phyloP scores from a whole-genome alignment of 352 stramenopile genomes.

The Globisporangium echinulatum region DNA sequence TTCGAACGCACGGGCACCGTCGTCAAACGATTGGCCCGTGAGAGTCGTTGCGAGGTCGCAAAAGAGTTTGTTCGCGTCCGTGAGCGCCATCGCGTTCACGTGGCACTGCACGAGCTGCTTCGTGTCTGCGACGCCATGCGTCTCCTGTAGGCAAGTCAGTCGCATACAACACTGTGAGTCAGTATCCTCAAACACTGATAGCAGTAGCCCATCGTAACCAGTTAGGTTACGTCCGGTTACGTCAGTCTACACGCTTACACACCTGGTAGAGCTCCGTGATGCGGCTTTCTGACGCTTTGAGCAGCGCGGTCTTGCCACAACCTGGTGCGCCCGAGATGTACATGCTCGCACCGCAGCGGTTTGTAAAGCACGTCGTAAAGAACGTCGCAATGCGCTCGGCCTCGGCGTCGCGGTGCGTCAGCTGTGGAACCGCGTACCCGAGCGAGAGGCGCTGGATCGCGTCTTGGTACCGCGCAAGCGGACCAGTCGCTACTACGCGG shows the following conservation, averaged over 20 bases:
- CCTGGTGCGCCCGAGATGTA: slow-evolving; percentile 78
- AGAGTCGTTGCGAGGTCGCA: slow-evolving; percentile 49
- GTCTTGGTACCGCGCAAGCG: slow-evolving; percentile 18
- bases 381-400: slow-evolving; percentile 44
- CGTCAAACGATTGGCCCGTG: slow-evolving; percentile 35
- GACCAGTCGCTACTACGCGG: background rate
- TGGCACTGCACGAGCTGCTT: slow-evolving; percentile 46
- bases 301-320: slow-evolving; percentile 70
- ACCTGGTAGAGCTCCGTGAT: slow-evolving; percentile 54
- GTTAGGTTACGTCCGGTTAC: no score
- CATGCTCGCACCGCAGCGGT: slow-evolving; percentile 46
- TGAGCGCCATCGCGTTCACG: slow-evolving; percentile 71
- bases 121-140: slow-evolving; percentile 14
- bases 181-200: no score
- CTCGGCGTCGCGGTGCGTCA: slow-evolving; percentile 61
- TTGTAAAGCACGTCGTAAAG: slow-evolving; percentile 47
- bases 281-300: slow-evolving; percentile 42
- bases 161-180: background rate
- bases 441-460: slow-evolving; percentile 48
- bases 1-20: slow-evolving; percentile 51
- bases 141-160: slow-evolving; percentile 6
- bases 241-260: slow-evolving; percentile 2
- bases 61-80: slow-evolving; percentile 39
- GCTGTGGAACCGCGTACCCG: slow-evolving; percentile 31
- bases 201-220: background rate